Evolutionary conservation across 371 early-diverging fungal genomes (phyloP), one percentile per base, ranked within the genome.

Genomic region (Blakeslea trispora): DNA sequence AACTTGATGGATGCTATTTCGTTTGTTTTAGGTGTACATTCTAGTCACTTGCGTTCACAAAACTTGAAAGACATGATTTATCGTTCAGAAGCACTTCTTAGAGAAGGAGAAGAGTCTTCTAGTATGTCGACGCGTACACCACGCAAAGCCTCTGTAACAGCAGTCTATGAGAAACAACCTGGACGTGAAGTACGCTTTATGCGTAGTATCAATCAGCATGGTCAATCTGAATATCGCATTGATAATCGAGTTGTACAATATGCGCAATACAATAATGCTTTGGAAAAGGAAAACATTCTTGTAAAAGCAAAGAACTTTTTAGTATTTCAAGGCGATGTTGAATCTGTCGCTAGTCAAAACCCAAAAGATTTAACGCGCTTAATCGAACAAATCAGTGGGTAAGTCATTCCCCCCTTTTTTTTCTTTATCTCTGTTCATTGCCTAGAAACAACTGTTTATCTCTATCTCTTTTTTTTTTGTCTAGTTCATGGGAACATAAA

Each of bases 1-100:
- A 99, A 99, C 69, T 81, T 99, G 34, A 95, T 99, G 95, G 99
- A 99, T 74, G 99, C 99, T 41, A 93, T 99, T 63, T 88, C 90
- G 24, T 99, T 99, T 82, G 99, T 96, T 0, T 84, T 99, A 22
- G 98, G 98, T 53, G 88, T 99, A 47, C 87, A 92, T 50, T 90
- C 93, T 1, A 56, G 86, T 11, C 92, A 94, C 35, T 74, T 99
- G 57, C 90, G 99, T 28, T 94, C 96, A 0, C 73, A 88, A 11
- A 91, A 90, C 45, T 76, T 97, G 13, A 84, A 86, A 43, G 97
- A 98, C 42, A 82, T 99, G 58, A 90, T 99, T 35, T 97, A 97
- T 65, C 83, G 92, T 34, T 87, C 90, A 10, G 67, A 83, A 42
- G 77, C 75, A 1, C 62, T 75, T 51, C 49, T 64, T 46, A 55